A percentile compares a stretch with the other conserved stretches of the same genome.
These are phyloP conservation scores for Mallotus repandus DNA, from an alignment of 441 rosid genomes.

Conservation along the genomic window DNA sequence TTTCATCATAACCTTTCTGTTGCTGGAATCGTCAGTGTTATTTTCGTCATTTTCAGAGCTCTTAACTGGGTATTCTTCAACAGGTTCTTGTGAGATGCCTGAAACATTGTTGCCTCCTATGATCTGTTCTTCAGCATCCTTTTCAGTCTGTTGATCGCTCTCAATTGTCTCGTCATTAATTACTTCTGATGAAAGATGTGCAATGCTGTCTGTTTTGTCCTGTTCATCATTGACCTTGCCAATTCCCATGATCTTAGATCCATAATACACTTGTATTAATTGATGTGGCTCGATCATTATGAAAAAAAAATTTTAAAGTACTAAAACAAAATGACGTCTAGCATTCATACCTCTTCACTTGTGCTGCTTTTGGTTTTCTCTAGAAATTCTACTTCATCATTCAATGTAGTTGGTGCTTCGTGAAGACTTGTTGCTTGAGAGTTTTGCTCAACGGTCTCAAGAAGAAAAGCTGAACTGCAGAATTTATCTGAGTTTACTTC, in stretches of 20 bases:
- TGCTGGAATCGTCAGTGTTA: constrained; percentile 4
- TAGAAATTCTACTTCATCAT: constrained; percentile 21
- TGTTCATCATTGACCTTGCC: constrained; percentile 14
- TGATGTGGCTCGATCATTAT: neutral
- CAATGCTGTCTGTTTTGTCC: neutral
- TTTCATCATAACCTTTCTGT: constrained; percentile 29
- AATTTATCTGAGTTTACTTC: constrained; percentile 20
- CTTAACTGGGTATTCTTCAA: constrained; percentile 7
- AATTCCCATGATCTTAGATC: constrained; percentile 11
- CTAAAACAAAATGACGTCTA: neutral
- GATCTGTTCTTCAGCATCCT: constrained; percentile 7
- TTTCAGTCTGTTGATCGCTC: constrained; percentile 16
- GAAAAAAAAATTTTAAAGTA: neutral
- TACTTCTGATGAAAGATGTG: constrained; percentile 12
- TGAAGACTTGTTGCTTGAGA: constrained; percentile 14
- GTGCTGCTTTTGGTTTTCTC: neutral
- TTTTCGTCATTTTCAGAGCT: constrained; percentile 14
- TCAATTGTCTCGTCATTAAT: neutral
- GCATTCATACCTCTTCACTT: constrained; percentile 23
- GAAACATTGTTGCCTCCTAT: constrained; percentile 3
- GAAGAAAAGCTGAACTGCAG: neutral
- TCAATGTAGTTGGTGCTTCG: constrained; percentile 17
- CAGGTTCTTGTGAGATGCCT: constrained; percentile 22
- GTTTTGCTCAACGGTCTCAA: constrained; percentile 16
- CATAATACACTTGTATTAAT: constrained; percentile 19